phyloP scores from a whole-genome alignment of 257 asterid genomes.

The Verbena officinalis region DNA sequence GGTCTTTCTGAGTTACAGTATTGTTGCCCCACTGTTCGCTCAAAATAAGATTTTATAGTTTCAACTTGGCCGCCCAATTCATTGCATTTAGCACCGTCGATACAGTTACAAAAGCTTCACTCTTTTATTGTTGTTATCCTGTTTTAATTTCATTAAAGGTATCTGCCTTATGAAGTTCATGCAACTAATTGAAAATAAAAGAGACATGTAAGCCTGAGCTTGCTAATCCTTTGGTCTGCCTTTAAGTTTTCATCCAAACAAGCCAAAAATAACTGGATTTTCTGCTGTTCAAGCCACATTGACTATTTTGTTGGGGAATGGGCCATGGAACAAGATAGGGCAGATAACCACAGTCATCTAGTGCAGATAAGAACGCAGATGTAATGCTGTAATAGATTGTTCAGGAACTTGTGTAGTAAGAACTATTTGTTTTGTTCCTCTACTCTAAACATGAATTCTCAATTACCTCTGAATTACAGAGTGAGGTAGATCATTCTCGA shows the following conservation, averaged over 20 bases:
- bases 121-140: not conserved
- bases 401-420: not conserved
- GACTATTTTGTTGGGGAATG: conserved; percentile 7
- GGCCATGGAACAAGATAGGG: not conserved
- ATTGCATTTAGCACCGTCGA: conserved; percentile 6
- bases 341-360: not conserved
- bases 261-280: not conserved
- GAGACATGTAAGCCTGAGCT: conserved; percentile 7
- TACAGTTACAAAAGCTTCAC: not conserved
- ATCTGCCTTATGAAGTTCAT: not conserved
- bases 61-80: not conserved
- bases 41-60: conserved; percentile 1
- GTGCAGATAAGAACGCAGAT: not conserved
- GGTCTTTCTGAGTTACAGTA: not conserved
- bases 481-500: conserved; percentile 59
- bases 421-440: conserved; percentile 9
- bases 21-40: conserved; percentile 5
- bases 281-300: conserved; percentile 5
- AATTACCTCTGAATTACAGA: conserved; percentile 44
- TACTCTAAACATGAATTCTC: conserved; percentile 23
- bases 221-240: conserved; percentile 5
- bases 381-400: conserved; percentile 3
- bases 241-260: conserved; percentile 1
- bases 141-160: not conserved
- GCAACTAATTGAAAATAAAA: not conserved